phyloP scores from a whole-genome alignment of 768 basidiomycete species.

The Lyophyllum semitale region DNA sequence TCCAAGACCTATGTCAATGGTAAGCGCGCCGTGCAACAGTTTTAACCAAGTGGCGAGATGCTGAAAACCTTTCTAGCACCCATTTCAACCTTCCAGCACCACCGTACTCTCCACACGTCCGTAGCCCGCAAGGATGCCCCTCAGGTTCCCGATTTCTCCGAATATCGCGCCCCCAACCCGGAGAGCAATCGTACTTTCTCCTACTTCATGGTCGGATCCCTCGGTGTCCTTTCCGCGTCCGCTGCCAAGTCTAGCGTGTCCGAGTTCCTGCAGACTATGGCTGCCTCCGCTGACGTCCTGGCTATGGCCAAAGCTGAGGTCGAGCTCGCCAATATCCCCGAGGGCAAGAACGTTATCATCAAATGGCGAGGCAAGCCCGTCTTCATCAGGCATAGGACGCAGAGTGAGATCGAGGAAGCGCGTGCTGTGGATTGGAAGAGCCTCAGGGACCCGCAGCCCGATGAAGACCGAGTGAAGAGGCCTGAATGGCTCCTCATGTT shows the following conservation, averaged over 20 bases:
- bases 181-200: slow-evolving; percentile 74
- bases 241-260: slow-evolving; percentile 92
- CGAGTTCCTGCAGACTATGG: slow-evolving; percentile 95
- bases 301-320: slow-evolving; percentile 98
- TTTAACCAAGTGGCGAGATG: neutral
- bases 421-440: slow-evolving; percentile 80
- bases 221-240: slow-evolving; percentile 92
- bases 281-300: slow-evolving; percentile 96
- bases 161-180: slow-evolving; percentile 73
- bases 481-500: slow-evolving; percentile 96
- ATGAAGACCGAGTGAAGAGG: slow-evolving; percentile 87
- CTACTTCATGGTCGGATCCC: slow-evolving; percentile 89
- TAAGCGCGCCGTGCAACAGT: slow-evolving; percentile 36
- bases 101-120: slow-evolving; percentile 80
- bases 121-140: slow-evolving; percentile 67
- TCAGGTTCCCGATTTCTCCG: slow-evolving; percentile 85
- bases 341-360: slow-evolving; percentile 96
- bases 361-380: slow-evolving; percentile 99
- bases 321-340: slow-evolving; percentile 85
- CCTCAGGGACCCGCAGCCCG: slow-evolving; percentile 90
- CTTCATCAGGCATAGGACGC: slow-evolving; percentile 96
- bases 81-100: slow-evolving; percentile 57
- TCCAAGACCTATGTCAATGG: slow-evolving; percentile 66
- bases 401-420: slow-evolving; percentile 91
- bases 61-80: slow-evolving; percentile 38